Evolutionary conservation across 2,329 filamentous ascomycete genomes (phyloP), one percentile per base, ranked within the genome.

Genomic region (Fusarium gaditjirri): DNA sequence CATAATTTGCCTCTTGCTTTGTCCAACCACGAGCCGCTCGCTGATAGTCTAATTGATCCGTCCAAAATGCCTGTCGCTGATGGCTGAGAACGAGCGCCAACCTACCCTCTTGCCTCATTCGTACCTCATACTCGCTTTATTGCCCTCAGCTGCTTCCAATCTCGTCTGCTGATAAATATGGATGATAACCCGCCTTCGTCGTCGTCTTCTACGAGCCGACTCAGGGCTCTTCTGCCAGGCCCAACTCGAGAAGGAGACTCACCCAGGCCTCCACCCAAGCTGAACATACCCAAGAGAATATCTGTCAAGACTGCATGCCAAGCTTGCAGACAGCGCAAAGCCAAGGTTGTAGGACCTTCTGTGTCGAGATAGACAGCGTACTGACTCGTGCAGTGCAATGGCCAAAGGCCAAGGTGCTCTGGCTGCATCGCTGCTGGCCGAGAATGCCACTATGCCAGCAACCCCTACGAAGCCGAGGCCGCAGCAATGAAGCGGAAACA

Each of bases 291-390:
- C 16, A 72, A 65, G 41, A 53, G 70, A 27, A 36, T 44, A 17
- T 53, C 63, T 13, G 69, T 72, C 36, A 72, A 69, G 42, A 63
- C 42, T 27, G 70, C 70, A 10, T 72, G 70, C 25, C 55, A 72
- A 41, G 46, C 65, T 23, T 72, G 70, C 36, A 69, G 70, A 13
- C 68, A 70, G 19, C 70, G 69, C 23, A 72, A 72, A 31, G 70
- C 64, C 36, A 71, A 57, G 68, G 69, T 72, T 21, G 17, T 23
- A 25, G 27, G 2, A 21, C 23, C 9, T 25, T n/a, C 23, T 29
- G 12, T 23, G 23, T 23, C 8, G 39, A 53, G 25, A 39, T 9
- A 11, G 10, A 14, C 12, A 21, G 33, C 10, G n/a, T 10, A 23
- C 68, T 71, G 25, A 71, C 41, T 9, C 23, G 6, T 31, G 5